Evolutionary conservation across 1,139 yeast species (phyloP), one percentile per base, ranked within the genome.

Genomic region (Pichia cactophila): DNA sequence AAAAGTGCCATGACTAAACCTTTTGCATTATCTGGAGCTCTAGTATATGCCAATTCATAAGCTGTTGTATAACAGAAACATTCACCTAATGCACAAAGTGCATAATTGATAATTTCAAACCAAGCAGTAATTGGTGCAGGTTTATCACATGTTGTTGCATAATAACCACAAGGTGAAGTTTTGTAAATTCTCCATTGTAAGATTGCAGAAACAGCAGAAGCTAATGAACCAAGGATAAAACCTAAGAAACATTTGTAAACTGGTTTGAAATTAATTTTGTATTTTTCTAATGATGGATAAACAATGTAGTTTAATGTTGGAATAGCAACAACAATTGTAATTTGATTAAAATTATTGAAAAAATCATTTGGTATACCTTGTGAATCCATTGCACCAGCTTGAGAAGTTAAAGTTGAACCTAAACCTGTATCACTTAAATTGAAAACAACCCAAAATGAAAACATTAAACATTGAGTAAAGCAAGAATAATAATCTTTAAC

Each of bases 191-290:
- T 76, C 66, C 82, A 80, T 70, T 88, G 96, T 57, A 86, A 75
- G 43, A 87, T 84, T 26, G 95, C 92, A 49, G 94, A 92, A 64
- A 83, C 84, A 47, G 80, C 77, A 83, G 86, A 84, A 39, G 95
- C 74, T 41, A 73, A 61, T 9, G 88, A 67, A 51, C 83, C 90
- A 55, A 85, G 72, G 69, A 84, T 69, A 72, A 87, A 87, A 29
- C 96, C 96, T 56, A 73, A 70, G 65, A 76, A 75, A 57, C 86
- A 86, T 48, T 59, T 60, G 20, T 44, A 51, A 12, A 54, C 57
- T 4, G 53, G 48, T 42, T 53, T 57, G 43, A 58, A 52, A 42
- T 81, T 80, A 48, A 86, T 80, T 57, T 66, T 68, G 52, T 61
- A 63, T 61, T 67, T 77, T 69, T 83, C 76, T 50, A 81, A 67